These are phyloP conservation scores for Citrus inodora DNA, from an alignment of 345 rosid species.

Conservation along the genomic window DNA sequence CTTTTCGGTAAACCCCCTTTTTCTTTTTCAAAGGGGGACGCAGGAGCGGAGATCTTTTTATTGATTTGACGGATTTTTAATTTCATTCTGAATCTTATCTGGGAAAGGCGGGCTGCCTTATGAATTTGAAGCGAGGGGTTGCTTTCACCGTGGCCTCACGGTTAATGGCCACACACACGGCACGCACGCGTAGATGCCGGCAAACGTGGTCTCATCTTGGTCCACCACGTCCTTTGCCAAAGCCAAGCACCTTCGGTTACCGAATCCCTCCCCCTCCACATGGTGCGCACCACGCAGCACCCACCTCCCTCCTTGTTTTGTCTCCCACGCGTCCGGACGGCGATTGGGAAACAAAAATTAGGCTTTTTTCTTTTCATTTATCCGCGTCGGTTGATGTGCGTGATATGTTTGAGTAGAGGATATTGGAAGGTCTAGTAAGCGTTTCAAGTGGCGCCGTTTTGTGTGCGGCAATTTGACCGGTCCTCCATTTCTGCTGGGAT, in stretches of 20 bases:
- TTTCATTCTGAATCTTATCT: background rate
- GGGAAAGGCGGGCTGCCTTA: background rate
- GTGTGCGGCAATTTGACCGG: background rate
- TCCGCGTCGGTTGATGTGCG: slow-evolving; percentile 13
- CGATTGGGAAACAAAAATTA: background rate
- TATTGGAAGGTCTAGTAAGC: slow-evolving; percentile 3
- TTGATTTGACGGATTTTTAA: too few relatives aligned
- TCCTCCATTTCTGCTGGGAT: background rate
- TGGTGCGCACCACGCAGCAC: background rate
- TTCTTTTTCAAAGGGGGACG: background rate
- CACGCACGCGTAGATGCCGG: slow-evolving; percentile 9
- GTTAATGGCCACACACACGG: background rate
- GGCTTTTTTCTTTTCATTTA: background rate
- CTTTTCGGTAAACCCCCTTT: background rate
- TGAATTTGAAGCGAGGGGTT: too few relatives aligned
- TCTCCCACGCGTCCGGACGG: background rate
- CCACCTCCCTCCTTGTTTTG: too few relatives aligned
- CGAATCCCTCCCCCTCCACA: background rate
- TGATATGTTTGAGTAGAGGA: too few relatives aligned
- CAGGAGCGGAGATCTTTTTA: too few relatives aligned
- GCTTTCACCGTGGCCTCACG: background rate
- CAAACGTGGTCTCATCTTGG: background rate
- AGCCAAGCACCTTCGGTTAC: background rate
- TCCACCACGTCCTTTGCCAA: background rate
- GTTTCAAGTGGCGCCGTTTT: background rate